Base-by-base conservation (phyloP, 257 asterid species). In the Jacaranda mimosifolia region DNA sequence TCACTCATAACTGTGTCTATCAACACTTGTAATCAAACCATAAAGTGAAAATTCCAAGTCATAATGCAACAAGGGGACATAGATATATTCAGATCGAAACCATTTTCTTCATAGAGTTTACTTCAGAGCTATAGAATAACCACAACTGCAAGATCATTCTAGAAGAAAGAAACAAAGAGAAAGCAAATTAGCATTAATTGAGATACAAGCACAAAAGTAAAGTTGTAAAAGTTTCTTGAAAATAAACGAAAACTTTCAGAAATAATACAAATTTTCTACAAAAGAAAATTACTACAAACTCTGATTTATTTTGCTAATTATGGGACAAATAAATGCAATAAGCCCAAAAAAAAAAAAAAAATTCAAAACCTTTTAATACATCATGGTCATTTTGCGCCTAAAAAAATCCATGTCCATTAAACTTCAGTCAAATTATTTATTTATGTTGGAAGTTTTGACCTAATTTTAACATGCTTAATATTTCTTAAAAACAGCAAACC, bases 41-140 rank as follows among this genome's bases (percentile, higher is more conserved):
- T 79, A 63, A 72, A 45, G 57, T 11, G 75, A 79, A 32, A 73
- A 57, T 66, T 55, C 78, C 51, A 66, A 59, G 38, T 9, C 57
- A 17, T 5, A 15, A 39, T 40, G 26, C 45, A 65, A 65, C n/a
- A 10, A 17, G 13, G 35, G n/a, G 38, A 63, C 17, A 42, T n/a
- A 63, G 21, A 39, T n/a, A 63, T 14, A 17, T 7, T 36, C 51
- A 39, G 70, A 39, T 63, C 39, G 4, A 38, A 43, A 45, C 1
- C 52, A 67, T 10, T 9, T 4, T 4, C 17, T 67, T 18, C 38
- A 11, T 7, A n/a, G 8, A 42, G 11, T 62, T 62, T 13, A 13
- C 46, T 32, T 9, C n/a, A 65, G 53, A 65, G 53, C 6, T 39
- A n/a, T 4, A 40, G 13, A 65, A 42, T 17, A 65, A 65, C 36